Conservation (phyloP, 768 basidiomycete genomes). For the Lactarius tabidus region DNA sequence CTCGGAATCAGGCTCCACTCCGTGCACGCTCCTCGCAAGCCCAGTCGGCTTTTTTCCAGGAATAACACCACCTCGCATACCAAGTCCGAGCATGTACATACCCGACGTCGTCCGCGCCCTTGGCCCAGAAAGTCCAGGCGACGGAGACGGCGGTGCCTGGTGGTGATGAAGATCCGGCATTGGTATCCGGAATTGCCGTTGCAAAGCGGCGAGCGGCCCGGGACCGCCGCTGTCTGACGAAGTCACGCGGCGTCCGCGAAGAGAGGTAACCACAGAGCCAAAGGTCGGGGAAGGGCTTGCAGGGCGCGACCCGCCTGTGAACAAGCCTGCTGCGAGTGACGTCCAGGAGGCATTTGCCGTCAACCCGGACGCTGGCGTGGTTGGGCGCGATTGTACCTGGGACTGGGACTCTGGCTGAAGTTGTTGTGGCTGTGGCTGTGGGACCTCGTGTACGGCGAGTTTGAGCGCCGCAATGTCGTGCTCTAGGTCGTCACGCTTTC, state of each 20-base stretch:
- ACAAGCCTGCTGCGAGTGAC: slow-evolving; percentile 58
- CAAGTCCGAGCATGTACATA: slow-evolving; percentile 62
- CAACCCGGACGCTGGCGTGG: slow-evolving; percentile 20
- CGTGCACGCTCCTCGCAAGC: neutral
- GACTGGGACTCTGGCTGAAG: neutral
- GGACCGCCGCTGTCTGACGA: slow-evolving; percentile 35
- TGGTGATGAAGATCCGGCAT: slow-evolving; percentile 46
- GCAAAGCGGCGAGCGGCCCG: slow-evolving; percentile 19
- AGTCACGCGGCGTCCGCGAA: slow-evolving; percentile 48
- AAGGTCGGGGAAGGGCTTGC: slow-evolving; percentile 54
- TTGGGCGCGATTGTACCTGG: neutral
- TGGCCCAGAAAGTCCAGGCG: slow-evolving; percentile 29
- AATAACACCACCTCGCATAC: slow-evolving; percentile 33
- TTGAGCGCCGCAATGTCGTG: slow-evolving; percentile 75
- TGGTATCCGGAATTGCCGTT: slow-evolving; percentile 51
- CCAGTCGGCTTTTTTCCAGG: slow-evolving; percentile 1
- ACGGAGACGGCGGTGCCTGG: slow-evolving; percentile 15
- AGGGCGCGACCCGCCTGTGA: slow-evolving; percentile 36
- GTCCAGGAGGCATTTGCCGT: slow-evolving; percentile 32
- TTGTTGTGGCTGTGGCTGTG: neutral
- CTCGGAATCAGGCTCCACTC: neutral
- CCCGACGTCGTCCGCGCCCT: slow-evolving; percentile 51
- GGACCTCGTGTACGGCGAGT: slow-evolving; percentile 47
- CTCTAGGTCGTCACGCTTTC: slow-evolving; percentile 67
- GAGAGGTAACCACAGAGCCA: slow-evolving; percentile 66